These are phyloP conservation scores for Phytophthora ramorum DNA, from an alignment of 352 stramenopile genomes.

Conservation along the genomic window DNA sequence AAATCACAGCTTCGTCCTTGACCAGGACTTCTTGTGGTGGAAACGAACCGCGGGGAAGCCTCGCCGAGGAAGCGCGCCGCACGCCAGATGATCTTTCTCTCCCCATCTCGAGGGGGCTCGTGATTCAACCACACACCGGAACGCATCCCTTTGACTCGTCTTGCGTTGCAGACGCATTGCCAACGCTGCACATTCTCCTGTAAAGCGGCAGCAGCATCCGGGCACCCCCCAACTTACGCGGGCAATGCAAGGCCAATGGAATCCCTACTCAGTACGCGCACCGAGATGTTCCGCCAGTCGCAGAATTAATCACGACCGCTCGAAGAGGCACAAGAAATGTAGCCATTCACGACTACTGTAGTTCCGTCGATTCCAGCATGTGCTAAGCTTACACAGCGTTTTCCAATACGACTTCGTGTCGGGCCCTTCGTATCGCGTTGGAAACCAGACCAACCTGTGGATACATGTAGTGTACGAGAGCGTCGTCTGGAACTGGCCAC, in stretches of 20 bases:
- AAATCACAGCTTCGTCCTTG: background rate
- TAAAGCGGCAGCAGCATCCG: too few species aligned
- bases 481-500: too few species aligned
- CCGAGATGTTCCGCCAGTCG: background rate
- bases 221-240: too few species aligned
- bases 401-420: too few species aligned
- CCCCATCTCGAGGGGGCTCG: constrained; percentile 4
- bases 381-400: too few species aligned
- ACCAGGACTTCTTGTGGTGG: background rate
- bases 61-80: background rate
- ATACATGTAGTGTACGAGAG: too few species aligned
- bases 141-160: background rate
- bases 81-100: constrained; percentile 16
- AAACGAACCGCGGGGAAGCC: background rate
- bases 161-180: background rate
- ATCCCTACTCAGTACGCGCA: background rate
- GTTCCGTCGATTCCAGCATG: too few species aligned
- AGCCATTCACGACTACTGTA: background rate
- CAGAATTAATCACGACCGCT: background rate
- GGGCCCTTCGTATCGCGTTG: too few species aligned
- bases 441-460: too few species aligned
- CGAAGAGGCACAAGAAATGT: background rate
- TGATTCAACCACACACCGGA: constrained; percentile 9
- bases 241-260: too few species aligned
- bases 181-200: background rate